Base-by-base conservation (phyloP, 768 basidiomycete species). In the Leccinum disarticulatum region DNA sequence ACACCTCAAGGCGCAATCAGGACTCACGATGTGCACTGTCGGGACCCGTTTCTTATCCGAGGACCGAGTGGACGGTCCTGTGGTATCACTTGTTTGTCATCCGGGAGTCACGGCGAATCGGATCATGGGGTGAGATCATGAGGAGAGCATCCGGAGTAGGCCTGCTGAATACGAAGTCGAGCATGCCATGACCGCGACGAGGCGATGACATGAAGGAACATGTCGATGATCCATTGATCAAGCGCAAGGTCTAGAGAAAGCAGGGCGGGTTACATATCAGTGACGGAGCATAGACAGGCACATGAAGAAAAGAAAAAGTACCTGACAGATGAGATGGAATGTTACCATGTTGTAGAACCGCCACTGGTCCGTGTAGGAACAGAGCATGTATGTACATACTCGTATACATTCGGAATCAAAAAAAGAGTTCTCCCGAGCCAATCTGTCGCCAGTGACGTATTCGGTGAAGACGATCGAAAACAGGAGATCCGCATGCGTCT, bases 261-360 rank as follows among this genome's bases (percentile, higher is more conserved):
- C 36, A 53, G 19, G 15, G 33, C 30, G 33, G 14, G 28, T n/a
- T 43, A 43, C 19, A 46, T 46, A 19, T 5, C 10, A 47, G 15
- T 36, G 33, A 14, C 47, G 17, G 43, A 31, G 35, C 19, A 30
- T 10, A n/a, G 9, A 13, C 25, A 48, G 35, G 6, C 3, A 15
- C 25, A 36, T 19, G 31, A 19, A 48, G 28, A 22, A 41, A 8
- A 48, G 22, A 46, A 10, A 50, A 10, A 27, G 6, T 9, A 9
- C 19, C 15, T 15, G 13, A 28, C 10, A 56, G 28, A 10, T 35
- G 25, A 53, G 54, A 61, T 55, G 38, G 60, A 61, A n/a, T 50
- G 27, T 4, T 4, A 28, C 19, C 19, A 13, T 46, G 43, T 46
- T 46, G 43, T 7, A 22, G 43, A 46, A n/a, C 7, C 19, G 19